Base-by-base conservation (phyloP, 208 protist species). In the Wallacemonas sp. region DNA sequence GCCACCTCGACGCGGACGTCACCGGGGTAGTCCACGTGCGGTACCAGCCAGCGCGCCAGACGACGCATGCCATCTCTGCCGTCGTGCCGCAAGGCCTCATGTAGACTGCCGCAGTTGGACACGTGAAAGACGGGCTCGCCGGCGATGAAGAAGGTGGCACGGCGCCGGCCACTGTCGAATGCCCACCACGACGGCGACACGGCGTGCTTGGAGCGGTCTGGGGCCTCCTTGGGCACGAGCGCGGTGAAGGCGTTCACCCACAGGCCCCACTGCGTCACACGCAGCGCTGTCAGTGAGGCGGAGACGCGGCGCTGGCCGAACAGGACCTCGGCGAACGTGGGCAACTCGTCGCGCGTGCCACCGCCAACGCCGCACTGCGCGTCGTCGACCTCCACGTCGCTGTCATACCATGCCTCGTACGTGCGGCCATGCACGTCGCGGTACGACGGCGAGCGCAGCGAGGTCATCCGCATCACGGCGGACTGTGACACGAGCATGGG, bases 131-230 rank as follows among this genome's bases (percentile, higher is more conserved):
- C 69, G 24, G 72, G 48, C 26, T 87, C 84, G 0, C 71, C 74
- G 2, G 70, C 71, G 17, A 90, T 65, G 66, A 66, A 85, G 29
- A 87, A 74, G 1, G 67, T 72, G 14, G 78, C 72, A 14, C 41
- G 44, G 0, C 47, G 23, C 21, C 27, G 14, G 14, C 19, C 23
- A 0, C 14, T 4, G 32, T 74, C 61, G 55, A 67, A 79, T 14
- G 62, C 76, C 84, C 84, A 90, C 66, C 78, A 87, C 54, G 73
- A 49, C 27, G 78, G 80, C 26, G 73, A 73, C 54, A 78, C 66
- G 1, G 78, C 75, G 5, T 49, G 64, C 47, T 55, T 55, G 47
- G 30, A 36, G 43, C 57, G 46, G 49, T 68, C 23, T 14, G 24
- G 32, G 2, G 26, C 21, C 4, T 32, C 21, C 26, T 55, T 55